Evolutionary conservation across 2,329 filamentous ascomycete genomes (phyloP), one percentile per base, ranked within the genome.

Genomic region (Chrysosporium queenslandicum): DNA sequence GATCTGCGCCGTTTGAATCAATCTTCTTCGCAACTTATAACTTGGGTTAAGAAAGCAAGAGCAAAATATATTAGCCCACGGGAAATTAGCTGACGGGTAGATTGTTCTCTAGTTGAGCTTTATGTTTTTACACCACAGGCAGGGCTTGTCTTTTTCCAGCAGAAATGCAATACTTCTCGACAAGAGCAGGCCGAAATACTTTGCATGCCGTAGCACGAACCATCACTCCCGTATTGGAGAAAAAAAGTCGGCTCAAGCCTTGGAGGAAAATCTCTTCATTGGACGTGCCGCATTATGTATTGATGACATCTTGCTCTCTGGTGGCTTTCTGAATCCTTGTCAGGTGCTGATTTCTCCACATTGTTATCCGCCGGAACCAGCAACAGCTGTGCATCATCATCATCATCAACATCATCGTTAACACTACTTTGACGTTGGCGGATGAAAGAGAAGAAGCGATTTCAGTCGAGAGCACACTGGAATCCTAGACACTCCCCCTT

Each of bases 21-120:
- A 14, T 9, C 23, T 46, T 32, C 30, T 16, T 50, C 34, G 47
- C 27, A 12, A 30, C 4, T 21, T 39, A 9, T 29, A 5, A 4
- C 23, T 27, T 52, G 39, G 50, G 50, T 18, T 40, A 40, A 52
- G 47, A 52, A 52, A 46, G 32, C 11, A 46, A 37, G 27, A 23
- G 27, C 20, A 23, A 40, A 39, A 14, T 50, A 9, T 16, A 39
- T 43, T 50, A 14, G 37, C 32, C 21, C 32, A 18, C 34, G 29
- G 32, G 25, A n/a, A 36, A 45, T 30, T 20, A 29, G 48, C 39
- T 41, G 41, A 30, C 43, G 25, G 50, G 23, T 52, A 45, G 48
- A 41, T 9, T 50, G 36, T 40, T 36, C 18, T 32, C 36, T 39
- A 32, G 16, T 34, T 36, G 29, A n/a, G n/a, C 23, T 40, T 42